Evolutionary conservation across 495 filamentous ascomycete species (phyloP), one percentile per base, ranked within the genome.

Genomic region (Hypoxylon rickii): DNA sequence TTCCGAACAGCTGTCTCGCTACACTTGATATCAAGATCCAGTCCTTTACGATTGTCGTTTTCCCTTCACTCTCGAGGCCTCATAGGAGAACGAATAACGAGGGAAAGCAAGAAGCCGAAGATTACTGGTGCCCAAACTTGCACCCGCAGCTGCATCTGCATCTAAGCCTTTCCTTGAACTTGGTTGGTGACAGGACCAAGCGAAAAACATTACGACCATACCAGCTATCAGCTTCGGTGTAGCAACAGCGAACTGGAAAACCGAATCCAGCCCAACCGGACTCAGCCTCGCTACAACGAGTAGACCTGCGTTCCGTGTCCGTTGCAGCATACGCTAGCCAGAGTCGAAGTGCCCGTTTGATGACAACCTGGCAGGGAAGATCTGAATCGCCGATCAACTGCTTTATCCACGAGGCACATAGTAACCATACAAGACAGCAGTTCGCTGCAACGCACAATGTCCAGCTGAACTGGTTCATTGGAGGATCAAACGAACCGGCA

Each of bases 401-500:
- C 38, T 57, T 63, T 63, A 57, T 53, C 53, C 52, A 63, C 59
- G 47, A 48, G 59, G 43, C 52, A 57, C 52, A 43, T 49, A n/a
- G n/a, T 32, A 32, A 46, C 51, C 60, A 54, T 51, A 58, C 54
- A 29, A 64, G 49, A 64, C 43, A 64, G 53, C 59, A 49, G 34
- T 26, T 57, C 48, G 46, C 36, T 58, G 51, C 41, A 53, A 55
- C 60, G 50, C 60, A 64, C 60, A 58, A 64, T 64, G 50, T 38
- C 46, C 58, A 59, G 55, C 55, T 64, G 50, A 64, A 51, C 46
- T 40, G 56, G 54, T 53, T 61, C 24, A 66, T 69, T 69, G 59
- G 63, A 69, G 58, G 44, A 58, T 40, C 53, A 66, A 58, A 63
- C 63, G 51, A 62, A 61, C 59, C 51, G 56, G 61, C 56, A 54